Evolutionary conservation across 2,329 filamentous ascomycete species (phyloP).

Genomic region (Trematosphaeria pertusa): DNA sequence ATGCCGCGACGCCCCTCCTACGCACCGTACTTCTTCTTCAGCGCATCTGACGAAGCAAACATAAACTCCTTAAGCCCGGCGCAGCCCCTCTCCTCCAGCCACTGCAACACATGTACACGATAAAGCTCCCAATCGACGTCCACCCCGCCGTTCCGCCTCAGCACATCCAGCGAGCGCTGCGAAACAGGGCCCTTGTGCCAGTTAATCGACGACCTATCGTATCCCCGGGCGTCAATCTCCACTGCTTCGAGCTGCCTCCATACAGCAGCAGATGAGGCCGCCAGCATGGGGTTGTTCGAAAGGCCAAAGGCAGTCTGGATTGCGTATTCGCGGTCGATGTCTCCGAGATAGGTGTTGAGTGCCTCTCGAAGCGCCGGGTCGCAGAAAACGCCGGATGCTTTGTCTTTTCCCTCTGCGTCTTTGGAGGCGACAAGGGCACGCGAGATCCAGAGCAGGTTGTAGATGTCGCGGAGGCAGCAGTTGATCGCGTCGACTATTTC

Average conservation of each 20-base stretch:
- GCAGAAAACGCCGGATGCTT: slow-evolving; percentile 62
- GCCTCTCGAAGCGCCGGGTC: slow-evolving; percentile 52
- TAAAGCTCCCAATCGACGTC: slow-evolving; percentile 76
- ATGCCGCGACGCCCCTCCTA: neutral
- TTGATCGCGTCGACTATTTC: slow-evolving; percentile 69
- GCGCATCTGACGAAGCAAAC: slow-evolving; percentile 59
- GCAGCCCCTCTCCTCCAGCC: slow-evolving; percentile 69
- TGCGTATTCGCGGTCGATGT: slow-evolving; percentile 46
- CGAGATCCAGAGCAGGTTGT: slow-evolving; percentile 81
- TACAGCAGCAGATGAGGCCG: slow-evolving; percentile 55
- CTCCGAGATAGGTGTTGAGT: slow-evolving; percentile 52
- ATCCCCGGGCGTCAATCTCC: slow-evolving; percentile 31
- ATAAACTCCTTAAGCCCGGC: slow-evolving; percentile 74
- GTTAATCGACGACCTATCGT: slow-evolving; percentile 26
- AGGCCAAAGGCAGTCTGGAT: slow-evolving; percentile 56
- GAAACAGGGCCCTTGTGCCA: slow-evolving; percentile 66
- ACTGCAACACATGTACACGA: slow-evolving; percentile 72
- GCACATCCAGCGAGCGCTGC: slow-evolving; percentile 67
- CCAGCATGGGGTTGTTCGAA: slow-evolving; percentile 54
- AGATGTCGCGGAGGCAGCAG: slow-evolving; percentile 84
- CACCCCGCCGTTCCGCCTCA: slow-evolving; percentile 71
- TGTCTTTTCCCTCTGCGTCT: slow-evolving; percentile 58
- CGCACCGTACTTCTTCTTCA: slow-evolving; percentile 7
- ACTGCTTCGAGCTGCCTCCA: slow-evolving; percentile 59
- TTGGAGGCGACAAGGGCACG: slow-evolving; percentile 67